A percentile compares a stretch with the other conserved stretches of the same genome.
Evolutionary conservation across 805 yeast genomes (phyloP).

Genomic region (Schwanniomyces yamadae): DNA sequence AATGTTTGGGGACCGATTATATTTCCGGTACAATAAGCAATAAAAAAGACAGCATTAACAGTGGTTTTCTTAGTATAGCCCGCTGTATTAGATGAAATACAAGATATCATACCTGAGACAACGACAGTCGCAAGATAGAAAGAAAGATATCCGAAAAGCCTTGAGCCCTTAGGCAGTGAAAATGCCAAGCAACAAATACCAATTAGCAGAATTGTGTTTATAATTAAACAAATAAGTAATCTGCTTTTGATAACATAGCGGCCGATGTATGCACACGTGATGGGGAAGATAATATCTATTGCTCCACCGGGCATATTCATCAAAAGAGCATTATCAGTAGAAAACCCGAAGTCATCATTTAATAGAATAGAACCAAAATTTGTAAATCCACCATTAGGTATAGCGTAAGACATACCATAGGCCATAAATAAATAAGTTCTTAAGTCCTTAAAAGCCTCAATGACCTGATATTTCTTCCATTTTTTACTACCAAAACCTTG

Average conservation of each 20-base stretch:
- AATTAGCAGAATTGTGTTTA: slow-evolving; percentile 15
- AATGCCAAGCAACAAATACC: slow-evolving; percentile 32
- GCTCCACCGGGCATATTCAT: slow-evolving; percentile 36
- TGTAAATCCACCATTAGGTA: slow-evolving; percentile 6
- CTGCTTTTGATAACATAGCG: slow-evolving; percentile 11
- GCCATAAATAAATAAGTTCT: slow-evolving; percentile 11
- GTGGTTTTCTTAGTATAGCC: slow-evolving; percentile 25
- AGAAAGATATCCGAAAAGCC: slow-evolving; percentile 18
- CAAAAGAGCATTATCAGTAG: slow-evolving; percentile 19
- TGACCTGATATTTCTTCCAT: slow-evolving; percentile 54
- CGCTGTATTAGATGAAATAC: slow-evolving; percentile 12
- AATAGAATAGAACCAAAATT: slow-evolving; percentile 6
- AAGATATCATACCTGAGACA: slow-evolving; percentile 11
- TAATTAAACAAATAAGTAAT: slow-evolving; percentile 27
- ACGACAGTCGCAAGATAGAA: slow-evolving; percentile 15
- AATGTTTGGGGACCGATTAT: slow-evolving; percentile 56
- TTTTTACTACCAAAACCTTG: slow-evolving; percentile 44
- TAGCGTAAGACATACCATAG: not conserved
- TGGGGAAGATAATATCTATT: slow-evolving; percentile 26
- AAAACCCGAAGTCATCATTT: slow-evolving; percentile 10
- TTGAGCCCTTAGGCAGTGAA: slow-evolving; percentile 15
- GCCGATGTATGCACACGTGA: slow-evolving; percentile 14
- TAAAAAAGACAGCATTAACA: slow-evolving; percentile 19
- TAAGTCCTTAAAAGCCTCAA: slow-evolving; percentile 47
- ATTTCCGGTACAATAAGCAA: slow-evolving; percentile 41